Evolutionary conservation across 305 asterid species (phyloP).

Genomic region (Lippia alba): DNA sequence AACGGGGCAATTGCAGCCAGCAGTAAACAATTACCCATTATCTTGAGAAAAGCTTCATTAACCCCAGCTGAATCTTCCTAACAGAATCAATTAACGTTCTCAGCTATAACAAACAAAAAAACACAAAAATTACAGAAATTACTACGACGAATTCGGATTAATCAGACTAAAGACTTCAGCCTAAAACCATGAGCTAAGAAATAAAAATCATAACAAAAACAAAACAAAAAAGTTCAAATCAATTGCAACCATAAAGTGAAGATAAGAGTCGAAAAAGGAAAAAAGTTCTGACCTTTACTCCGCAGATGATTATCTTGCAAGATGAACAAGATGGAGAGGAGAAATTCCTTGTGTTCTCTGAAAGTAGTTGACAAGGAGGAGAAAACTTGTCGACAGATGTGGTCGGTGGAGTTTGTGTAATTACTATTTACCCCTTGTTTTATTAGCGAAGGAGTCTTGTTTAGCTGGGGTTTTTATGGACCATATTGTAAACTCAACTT

Average conservation of each 20-base stretch:
- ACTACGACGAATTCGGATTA: constrained; percentile 6
- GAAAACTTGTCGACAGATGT: constrained; percentile 23
- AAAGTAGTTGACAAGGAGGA: constrained; percentile 28
- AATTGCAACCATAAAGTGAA: neutral
- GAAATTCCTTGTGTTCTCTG: constrained; percentile 21
- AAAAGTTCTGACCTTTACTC: constrained; percentile 24
- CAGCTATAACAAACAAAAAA: neutral
- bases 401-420: constrained; percentile 26
- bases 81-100: neutral
- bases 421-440: constrained; percentile 38
- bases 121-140: too few relatives aligned
- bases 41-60: constrained; percentile 16
- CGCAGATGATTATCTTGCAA: constrained; percentile 33
- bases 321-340: constrained; percentile 29
- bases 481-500: neutral
- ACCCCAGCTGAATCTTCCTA: neutral
- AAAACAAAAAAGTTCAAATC: neutral
- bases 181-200: neutral
- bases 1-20: neutral
- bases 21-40: constrained; percentile 23
- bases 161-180: neutral
- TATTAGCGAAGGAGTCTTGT: neutral
- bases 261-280: neutral
- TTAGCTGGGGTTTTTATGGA: constrained; percentile 24
- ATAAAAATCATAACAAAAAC: neutral